Evolutionary conservation across 768 basidiomycete species (phyloP).

Genomic region (Pseudohyphozyma bogoriensis): DNA sequence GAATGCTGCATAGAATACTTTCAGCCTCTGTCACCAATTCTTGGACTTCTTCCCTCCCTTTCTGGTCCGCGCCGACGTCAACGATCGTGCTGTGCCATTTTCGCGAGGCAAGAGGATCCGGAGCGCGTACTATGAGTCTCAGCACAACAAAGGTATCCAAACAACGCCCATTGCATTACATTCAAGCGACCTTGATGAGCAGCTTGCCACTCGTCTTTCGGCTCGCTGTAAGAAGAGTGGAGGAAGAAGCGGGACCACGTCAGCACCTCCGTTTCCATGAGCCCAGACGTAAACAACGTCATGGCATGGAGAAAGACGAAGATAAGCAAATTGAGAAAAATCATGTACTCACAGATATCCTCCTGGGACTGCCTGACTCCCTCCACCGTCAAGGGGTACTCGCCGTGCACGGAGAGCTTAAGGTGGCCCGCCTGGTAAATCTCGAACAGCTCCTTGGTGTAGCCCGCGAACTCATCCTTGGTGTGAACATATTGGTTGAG

Average conservation of each 20-base stretch:
- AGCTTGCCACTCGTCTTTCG: constrained; percentile 81
- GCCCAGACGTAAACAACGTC: background rate
- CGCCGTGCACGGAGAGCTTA: constrained; percentile 55
- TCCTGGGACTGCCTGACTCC: constrained; percentile 65
- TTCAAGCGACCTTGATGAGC: constrained; percentile 60
- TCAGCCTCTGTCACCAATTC: too few species aligned
- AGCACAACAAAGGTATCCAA: too few species aligned
- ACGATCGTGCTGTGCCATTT: too few species aligned
- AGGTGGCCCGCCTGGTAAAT: constrained; percentile 52
- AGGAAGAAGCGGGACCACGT: too few species aligned
- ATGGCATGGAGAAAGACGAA: background rate
- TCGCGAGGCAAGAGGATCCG: too few species aligned
- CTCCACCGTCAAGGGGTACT: constrained; percentile 74
- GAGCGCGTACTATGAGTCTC: too few species aligned
- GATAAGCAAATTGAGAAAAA: background rate
- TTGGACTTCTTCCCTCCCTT: too few species aligned
- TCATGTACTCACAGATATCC: constrained; percentile 48
- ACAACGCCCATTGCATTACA: too few species aligned
- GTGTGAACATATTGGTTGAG: constrained; percentile 61
- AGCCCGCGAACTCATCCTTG: constrained; percentile 58
- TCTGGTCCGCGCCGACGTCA: too few species aligned
- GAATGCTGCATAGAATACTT: too few species aligned
- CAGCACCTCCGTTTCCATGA: background rate
- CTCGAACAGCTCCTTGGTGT: constrained; percentile 56
- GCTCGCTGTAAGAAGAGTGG: constrained; percentile 35